Evolutionary conservation across 2,329 filamentous ascomycete species (phyloP).

Genomic region (Basipetospora chlamydospora): DNA sequence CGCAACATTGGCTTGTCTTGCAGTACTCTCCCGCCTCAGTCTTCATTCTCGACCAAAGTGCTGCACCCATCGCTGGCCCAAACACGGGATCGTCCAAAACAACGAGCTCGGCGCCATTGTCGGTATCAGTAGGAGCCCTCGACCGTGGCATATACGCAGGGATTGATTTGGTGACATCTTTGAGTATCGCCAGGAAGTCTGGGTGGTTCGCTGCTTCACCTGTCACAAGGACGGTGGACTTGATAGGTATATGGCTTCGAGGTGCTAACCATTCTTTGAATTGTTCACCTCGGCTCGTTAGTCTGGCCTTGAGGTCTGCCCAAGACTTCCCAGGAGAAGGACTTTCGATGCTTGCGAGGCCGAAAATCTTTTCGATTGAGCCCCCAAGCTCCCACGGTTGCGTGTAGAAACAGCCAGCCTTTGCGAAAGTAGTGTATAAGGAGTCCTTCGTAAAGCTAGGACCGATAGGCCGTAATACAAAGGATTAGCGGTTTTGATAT

Average conservation of each 20-base stretch:
- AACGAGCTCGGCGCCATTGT: background rate
- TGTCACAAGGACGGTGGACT: background rate
- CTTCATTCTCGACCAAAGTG: conserved; percentile 2
- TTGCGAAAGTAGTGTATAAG: background rate
- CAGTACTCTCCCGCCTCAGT: background rate
- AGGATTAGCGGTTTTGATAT: no score
- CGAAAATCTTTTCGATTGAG: background rate
- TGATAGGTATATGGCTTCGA: background rate
- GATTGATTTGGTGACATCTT: background rate
- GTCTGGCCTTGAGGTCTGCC: background rate
- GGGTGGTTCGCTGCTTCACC: background rate
- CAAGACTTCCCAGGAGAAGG: background rate
- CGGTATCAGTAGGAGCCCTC: background rate
- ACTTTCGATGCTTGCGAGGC: background rate
- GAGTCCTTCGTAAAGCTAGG: conserved; percentile 1
- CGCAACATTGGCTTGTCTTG: background rate
- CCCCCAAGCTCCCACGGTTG: background rate
- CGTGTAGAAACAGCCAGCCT: conserved; percentile 1
- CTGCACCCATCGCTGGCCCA: background rate
- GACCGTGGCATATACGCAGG: background rate
- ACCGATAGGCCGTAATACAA: no score
- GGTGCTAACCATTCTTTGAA: background rate
- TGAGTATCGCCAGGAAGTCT: background rate
- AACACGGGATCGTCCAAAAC: background rate
- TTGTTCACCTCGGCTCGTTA: background rate